Conservation (phyloP, 2,329 filamentous ascomycete species). For the Fusarium multiceps region DNA sequence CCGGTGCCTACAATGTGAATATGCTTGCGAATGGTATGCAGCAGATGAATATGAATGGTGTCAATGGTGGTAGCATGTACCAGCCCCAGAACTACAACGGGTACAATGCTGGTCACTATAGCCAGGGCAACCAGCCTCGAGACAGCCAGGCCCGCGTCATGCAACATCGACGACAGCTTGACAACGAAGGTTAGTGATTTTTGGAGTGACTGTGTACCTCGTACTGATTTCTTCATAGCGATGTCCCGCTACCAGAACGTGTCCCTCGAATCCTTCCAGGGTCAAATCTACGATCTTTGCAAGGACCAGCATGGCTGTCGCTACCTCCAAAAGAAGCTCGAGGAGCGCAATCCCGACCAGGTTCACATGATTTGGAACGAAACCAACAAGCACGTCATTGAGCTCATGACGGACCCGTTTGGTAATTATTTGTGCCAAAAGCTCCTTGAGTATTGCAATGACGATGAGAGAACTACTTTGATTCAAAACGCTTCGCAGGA, state of each 20-base stretch:
- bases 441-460: slow-evolving; percentile 92
- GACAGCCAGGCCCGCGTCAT: slow-evolving; percentile 83
- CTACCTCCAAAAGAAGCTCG: slow-evolving; percentile 96
- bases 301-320: slow-evolving; percentile 99
- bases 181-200: slow-evolving; percentile 71
- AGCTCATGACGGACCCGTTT: slow-evolving; percentile 99
- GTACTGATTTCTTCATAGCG: slow-evolving; percentile 56
- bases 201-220: neutral
- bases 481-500: slow-evolving; percentile 90
- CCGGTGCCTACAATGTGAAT: slow-evolving; percentile 48
- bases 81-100: slow-evolving; percentile 67
- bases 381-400: slow-evolving; percentile 91
- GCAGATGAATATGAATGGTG: slow-evolving; percentile 68
- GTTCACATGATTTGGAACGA: slow-evolving; percentile 95
- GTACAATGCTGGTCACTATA: slow-evolving; percentile 64
- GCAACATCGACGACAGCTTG: slow-evolving; percentile 78
- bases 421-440: slow-evolving; percentile 99
- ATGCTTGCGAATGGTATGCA: slow-evolving; percentile 77
- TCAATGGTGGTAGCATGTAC: slow-evolving; percentile 60
- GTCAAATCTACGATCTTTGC: slow-evolving; percentile 89
- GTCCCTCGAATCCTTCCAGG: slow-evolving; percentile 81
- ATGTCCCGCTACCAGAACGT: slow-evolving; percentile 87
- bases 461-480: slow-evolving; percentile 92
- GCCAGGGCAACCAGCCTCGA: slow-evolving; percentile 66
- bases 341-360: slow-evolving; percentile 85